Base-by-base conservation (phyloP, 2,329 filamentous ascomycete genomes). In the Nothomitra cinnamomea region DNA sequence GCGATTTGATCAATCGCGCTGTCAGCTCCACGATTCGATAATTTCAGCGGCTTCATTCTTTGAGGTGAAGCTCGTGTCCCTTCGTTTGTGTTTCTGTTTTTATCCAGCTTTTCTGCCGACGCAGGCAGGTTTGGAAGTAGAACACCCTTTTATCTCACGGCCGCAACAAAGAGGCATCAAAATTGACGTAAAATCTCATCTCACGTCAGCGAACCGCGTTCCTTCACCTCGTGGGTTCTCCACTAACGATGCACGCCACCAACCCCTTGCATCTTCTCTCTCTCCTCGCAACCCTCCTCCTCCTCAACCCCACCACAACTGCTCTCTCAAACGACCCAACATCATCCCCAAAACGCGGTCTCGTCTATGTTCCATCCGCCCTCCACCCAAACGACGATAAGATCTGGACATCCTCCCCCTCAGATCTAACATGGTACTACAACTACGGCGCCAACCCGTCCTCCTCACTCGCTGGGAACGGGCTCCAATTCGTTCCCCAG, bases 361-460 rank as follows among this genome's bases (percentile, higher is more conserved):
- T 92, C 52, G 76, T 80, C 61, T 85, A 81, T 65, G 76, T 85
- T 17, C 74, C 78, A 5, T 76, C 79, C 56, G 57, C 67, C 3
- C 63, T 75, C 1, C 68, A 73, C 54, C 72, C 78, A 0, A 56
- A 70, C 15, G 85, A 90, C 67, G 78, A 87, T 67, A 64, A 72
- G 48, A 71, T 83, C 60, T 89, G 84, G 82, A 68, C 72, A 10
- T 64, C 70, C 43, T 52, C 69, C 4, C 72, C 70, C 38, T 77
- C 75, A 17, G 76, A 79, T 42, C 67, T 90, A 54, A 83, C 79
- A 2, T 92, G 86, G 86, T 92, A 92, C 72, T 92, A 90, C 74
- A 90, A 89, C 70, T 92, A 89, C 66, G 66, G 69, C 24, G 62
- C 71, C 19, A 63, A 65, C 2, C 83, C 85, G 1, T 77, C 80